These are phyloP conservation scores for Hypoxylon cercidicola DNA, from an alignment of 495 filamentous ascomycete genomes.

Conservation along the genomic window DNA sequence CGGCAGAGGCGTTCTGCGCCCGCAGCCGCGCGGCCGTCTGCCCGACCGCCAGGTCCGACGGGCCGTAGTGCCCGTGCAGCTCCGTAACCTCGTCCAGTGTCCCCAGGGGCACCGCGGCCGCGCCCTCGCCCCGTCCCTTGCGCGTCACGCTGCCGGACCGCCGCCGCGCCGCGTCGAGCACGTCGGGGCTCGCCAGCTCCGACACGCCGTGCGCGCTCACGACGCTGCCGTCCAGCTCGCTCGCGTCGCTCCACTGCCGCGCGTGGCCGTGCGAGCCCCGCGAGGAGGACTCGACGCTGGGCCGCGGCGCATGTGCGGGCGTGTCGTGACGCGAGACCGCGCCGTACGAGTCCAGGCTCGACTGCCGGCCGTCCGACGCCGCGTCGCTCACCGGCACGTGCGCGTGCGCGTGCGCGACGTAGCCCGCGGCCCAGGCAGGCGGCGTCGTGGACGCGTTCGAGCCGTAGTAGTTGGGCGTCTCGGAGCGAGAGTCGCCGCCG, in stretches of 20 bases:
- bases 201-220: too few relatives aligned
- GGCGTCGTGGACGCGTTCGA: slow-evolving; percentile 37
- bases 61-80: slow-evolving; percentile 51
- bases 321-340: too few relatives aligned
- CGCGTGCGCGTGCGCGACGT: slow-evolving; percentile 17
- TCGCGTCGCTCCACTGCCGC: slow-evolving; percentile 52
- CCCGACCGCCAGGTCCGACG: slow-evolving; percentile 32
- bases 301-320: slow-evolving; percentile 36
- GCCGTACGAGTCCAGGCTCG: slow-evolving; percentile 49
- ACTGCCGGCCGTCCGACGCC: slow-evolving; percentile 42
- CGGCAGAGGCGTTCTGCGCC: slow-evolving; percentile 1
- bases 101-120: slow-evolving; percentile 35
- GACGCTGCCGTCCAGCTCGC: slow-evolving; percentile 53
- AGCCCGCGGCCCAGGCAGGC: slow-evolving; percentile 17
- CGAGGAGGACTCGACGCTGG: slow-evolving; percentile 47
- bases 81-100: slow-evolving; percentile 47
- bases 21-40: slow-evolving; percentile 24
- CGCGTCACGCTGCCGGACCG: slow-evolving; percentile 32
- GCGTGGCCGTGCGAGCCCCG: slow-evolving; percentile 42
- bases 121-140: background rate
- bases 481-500: slow-evolving; percentile 36
- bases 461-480: slow-evolving; percentile 34
- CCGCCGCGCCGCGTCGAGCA: slow-evolving; percentile 25
- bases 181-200: slow-evolving; percentile 42
- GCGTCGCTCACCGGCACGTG: slow-evolving; percentile 15